These are phyloP conservation scores for Neofusicoccum ribis DNA, from an alignment of 2,329 filamentous ascomycete genomes.

Conservation along the genomic window DNA sequence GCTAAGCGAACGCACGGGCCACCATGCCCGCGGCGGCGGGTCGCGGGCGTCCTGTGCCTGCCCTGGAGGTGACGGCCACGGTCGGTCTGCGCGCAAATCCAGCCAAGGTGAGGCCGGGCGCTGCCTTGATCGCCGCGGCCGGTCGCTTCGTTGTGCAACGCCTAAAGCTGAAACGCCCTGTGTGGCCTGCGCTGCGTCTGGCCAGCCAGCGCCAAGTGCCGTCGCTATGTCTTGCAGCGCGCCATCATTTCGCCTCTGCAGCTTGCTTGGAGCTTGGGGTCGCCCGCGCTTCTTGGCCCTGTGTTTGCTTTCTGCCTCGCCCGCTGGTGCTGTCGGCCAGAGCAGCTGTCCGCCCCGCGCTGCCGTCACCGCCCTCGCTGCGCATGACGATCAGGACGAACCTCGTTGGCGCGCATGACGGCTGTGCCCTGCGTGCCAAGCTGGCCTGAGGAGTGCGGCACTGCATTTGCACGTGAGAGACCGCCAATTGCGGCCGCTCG, in stretches of 20 bases:
- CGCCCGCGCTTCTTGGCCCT: not conserved
- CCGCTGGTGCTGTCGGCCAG: not conserved
- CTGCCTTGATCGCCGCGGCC: not conserved
- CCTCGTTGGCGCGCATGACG: no score
- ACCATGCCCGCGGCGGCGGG: not conserved
- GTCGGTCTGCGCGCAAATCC: not conserved
- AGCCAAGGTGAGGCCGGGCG: not conserved
- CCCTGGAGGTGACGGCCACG: not conserved
- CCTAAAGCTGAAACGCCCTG: conserved; percentile 13
- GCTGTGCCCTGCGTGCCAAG: no score
- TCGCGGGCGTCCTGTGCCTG: not conserved
- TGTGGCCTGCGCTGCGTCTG: not conserved
- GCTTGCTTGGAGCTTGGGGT: not conserved
- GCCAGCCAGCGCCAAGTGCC: not conserved
- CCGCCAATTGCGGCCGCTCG: not conserved
- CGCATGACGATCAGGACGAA: not conserved
- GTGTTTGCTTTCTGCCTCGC: not conserved
- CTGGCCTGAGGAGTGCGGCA: not conserved
- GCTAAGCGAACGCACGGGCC: conserved; percentile 12
- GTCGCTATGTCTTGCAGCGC: not conserved
- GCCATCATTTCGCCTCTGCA: conserved; percentile 14
- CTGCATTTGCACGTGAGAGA: not conserved
- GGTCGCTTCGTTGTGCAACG: conserved; percentile 7
- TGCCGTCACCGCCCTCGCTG: not conserved
- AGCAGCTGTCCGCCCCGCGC: not conserved